These are phyloP conservation scores for Penicillium nordicum DNA, from an alignment of 2,329 filamentous ascomycete genomes.

Conservation along the genomic window DNA sequence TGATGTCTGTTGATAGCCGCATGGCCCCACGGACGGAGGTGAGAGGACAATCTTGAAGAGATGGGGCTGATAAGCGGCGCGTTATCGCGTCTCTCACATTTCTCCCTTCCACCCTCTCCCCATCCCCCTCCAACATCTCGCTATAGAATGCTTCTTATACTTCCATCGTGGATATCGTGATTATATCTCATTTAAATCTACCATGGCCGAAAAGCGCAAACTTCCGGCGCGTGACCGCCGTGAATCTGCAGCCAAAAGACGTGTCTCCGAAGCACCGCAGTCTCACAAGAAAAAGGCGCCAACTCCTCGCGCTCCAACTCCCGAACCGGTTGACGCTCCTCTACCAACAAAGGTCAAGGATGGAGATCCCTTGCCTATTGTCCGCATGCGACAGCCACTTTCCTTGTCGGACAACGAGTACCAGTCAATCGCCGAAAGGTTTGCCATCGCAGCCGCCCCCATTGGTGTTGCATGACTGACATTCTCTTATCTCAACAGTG, in stretches of 20 bases:
- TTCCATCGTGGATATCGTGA: not conserved
- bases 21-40: constrained; percentile 1
- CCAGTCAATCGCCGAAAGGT: constrained; percentile 59
- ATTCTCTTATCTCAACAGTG: constrained; percentile 38
- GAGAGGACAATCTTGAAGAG: constrained; percentile 6
- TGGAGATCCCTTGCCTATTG: constrained; percentile 52
- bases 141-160: not conserved
- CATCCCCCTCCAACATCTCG: not conserved
- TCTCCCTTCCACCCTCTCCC: constrained; percentile 18
- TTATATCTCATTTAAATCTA: constrained; percentile 1
- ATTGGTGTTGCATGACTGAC: constrained; percentile 15
- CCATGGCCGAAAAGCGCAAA: constrained; percentile 45
- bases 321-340: constrained; percentile 36
- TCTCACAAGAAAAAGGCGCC: constrained; percentile 37
- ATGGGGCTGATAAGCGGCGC: constrained; percentile 11
- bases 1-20: not conserved
- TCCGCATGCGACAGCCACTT: constrained; percentile 49
- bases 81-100: constrained; percentile 22
- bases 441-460: constrained; percentile 6
- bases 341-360: constrained; percentile 55
- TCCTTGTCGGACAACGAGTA: constrained; percentile 53
- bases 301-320: constrained; percentile 29
- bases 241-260: constrained; percentile 44
- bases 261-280: constrained; percentile 40
- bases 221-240: constrained; percentile 44